Conservation (phyloP, 2,329 filamentous ascomycete species). For the Trichoderma aggressivum region DNA sequence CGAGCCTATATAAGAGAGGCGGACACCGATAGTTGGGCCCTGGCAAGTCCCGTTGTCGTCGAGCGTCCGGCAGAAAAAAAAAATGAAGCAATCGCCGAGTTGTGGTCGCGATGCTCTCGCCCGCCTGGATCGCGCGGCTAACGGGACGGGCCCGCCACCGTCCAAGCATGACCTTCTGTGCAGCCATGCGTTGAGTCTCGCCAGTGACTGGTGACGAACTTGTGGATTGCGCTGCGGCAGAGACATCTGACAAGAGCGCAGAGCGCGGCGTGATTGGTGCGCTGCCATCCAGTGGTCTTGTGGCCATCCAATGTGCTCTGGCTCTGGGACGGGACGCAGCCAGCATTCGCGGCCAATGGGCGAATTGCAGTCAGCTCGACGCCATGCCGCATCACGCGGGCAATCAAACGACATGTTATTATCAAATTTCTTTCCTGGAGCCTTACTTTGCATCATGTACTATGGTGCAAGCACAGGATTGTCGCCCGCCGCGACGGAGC, state of each 20-base stretch:
- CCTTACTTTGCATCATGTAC: conserved; percentile 17
- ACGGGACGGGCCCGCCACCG: conserved; percentile 8
- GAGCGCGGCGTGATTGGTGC: conserved; percentile 19
- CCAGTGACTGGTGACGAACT: conserved; percentile 19
- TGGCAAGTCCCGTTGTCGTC: background rate
- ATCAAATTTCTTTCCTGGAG: conserved; percentile 7
- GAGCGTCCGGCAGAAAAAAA: background rate
- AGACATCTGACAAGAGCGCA: conserved; percentile 17
- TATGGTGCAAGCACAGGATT: background rate
- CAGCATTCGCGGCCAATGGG: conserved; percentile 15
- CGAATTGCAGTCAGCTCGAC: conserved; percentile 18
- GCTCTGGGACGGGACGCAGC: background rate
- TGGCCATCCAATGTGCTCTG: conserved; percentile 17
- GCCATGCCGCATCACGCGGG: conserved; percentile 18
- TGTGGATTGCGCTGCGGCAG: conserved; percentile 16
- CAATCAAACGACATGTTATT: conserved; percentile 14
- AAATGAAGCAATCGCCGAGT: background rate
- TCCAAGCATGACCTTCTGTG: background rate
- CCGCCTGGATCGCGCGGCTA: background rate
- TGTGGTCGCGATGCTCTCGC: background rate
- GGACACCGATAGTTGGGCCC: conserved; percentile 1
- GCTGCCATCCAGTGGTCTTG: conserved; percentile 17
- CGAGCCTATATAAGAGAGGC: conserved; percentile 18
- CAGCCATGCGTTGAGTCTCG: conserved; percentile 4
- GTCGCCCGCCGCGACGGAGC: conserved; percentile 5